Conservation (phyloP, 495 filamentous ascomycete species). For the Barbatosphaeria neglecta region DNA sequence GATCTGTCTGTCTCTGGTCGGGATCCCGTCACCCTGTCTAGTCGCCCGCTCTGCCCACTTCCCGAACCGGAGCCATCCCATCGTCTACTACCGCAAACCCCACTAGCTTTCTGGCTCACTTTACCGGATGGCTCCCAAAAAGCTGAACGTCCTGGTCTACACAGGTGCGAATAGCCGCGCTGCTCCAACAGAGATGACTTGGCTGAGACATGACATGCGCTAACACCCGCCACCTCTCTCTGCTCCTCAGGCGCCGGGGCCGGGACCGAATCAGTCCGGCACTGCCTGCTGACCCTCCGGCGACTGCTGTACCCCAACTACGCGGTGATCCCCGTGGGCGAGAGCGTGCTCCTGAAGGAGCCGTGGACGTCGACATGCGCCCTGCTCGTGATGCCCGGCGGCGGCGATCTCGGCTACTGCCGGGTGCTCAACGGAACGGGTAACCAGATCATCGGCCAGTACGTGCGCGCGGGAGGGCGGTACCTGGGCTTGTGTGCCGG, state of each 20-base stretch:
- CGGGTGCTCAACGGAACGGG: conserved; percentile 77
- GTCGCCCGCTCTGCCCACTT: too few species aligned
- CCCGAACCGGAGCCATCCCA: not conserved
- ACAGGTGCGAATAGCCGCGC: conserved; percentile 44
- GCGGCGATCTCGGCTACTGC: conserved; percentile 90
- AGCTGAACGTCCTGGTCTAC: conserved; percentile 81
- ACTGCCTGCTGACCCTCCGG: conserved; percentile 79
- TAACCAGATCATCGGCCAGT: conserved; percentile 72
- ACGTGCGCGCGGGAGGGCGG: conserved; percentile 69
- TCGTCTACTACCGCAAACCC: too few species aligned
- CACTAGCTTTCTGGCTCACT: too few species aligned
- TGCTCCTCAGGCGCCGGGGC: conserved; percentile 58
- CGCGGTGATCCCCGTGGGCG: conserved; percentile 76
- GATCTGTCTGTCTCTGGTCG: too few species aligned
- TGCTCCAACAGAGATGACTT: not conserved
- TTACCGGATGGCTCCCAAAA: conserved; percentile 49
- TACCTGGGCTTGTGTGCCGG: conserved; percentile 93
- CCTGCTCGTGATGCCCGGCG: conserved; percentile 83
- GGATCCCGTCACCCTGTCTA: too few species aligned
- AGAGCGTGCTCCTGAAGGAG: conserved; percentile 72
- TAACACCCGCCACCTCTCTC: not conserved
- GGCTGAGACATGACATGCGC: too few species aligned
- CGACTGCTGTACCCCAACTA: conserved; percentile 87
- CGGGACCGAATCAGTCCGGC: conserved; percentile 77
- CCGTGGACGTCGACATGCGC: conserved; percentile 85